Percentiles rank a stretch among this genome's conserved stretches.
Conservation (phyloP, 225 moss, liverwort and hornwort genomes). For the Pseudoscleropodium purum region DNA sequence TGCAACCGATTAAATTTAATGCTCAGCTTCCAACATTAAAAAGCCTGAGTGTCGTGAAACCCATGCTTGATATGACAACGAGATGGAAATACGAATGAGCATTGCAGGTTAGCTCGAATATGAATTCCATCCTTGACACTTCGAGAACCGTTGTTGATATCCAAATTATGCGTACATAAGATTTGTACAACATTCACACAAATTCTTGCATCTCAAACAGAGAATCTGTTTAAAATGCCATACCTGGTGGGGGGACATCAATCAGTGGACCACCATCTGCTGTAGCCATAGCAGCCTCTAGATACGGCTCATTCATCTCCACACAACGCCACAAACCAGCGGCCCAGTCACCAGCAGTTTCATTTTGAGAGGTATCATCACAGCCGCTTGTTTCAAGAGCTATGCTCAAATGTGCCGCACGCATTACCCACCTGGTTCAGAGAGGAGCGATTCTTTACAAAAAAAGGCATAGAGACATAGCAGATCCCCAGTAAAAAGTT, state of each 20-base stretch:
- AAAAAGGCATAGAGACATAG: not conserved
- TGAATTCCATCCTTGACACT: not conserved
- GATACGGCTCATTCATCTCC: conserved; percentile 78
- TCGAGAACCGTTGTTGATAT: not conserved
- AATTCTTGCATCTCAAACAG: not conserved
- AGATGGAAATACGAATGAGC: not conserved
- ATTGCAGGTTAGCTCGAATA: not conserved
- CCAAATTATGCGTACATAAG: not conserved
- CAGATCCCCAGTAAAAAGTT: not conserved
- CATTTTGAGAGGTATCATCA: conserved; percentile 63
- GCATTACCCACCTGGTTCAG: conserved; percentile 74
- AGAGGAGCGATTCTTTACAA: not conserved
- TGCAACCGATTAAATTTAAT: not conserved
- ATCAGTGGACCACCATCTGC: conserved; percentile 73
- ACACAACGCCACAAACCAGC: conserved; percentile 98
- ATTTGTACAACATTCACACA: not conserved
- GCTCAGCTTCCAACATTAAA: not conserved
- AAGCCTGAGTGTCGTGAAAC: not conserved
- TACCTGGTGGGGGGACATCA: conserved; percentile 83
- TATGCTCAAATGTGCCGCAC: conserved; percentile 77
- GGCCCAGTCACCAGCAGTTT: conserved; percentile 75
- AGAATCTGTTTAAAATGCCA: not conserved
- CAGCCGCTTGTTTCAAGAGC: conserved; percentile 88
- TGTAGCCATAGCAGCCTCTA: conserved; percentile 92
- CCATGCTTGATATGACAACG: not conserved